Evolutionary conservation across 768 basidiomycete genomes (phyloP).

Genomic region (Amanita muscaria): DNA sequence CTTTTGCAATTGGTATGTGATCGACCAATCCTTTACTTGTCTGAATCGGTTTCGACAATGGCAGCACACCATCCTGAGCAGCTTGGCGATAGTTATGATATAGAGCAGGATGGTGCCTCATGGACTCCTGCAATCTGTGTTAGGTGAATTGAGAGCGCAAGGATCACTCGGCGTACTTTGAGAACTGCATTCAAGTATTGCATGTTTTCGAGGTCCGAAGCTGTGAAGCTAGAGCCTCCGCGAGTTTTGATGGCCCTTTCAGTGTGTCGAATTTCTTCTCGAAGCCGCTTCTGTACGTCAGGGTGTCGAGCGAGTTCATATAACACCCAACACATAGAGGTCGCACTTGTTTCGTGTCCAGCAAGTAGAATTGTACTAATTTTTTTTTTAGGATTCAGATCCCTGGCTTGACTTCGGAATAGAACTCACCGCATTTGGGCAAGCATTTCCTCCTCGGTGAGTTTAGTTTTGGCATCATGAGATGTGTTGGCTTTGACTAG

Average conservation of each 20-base stretch:
- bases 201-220: too few species aligned
- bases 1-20: slow-evolving; percentile 40
- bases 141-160: background rate
- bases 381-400: background rate
- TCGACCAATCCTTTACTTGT: slow-evolving; percentile 34
- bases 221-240: slow-evolving; percentile 35
- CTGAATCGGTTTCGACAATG: slow-evolving; percentile 45
- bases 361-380: slow-evolving; percentile 40
- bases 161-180: slow-evolving; percentile 32
- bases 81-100: slow-evolving; percentile 47
- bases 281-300: slow-evolving; percentile 49
- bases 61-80: slow-evolving; percentile 45
- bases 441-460: slow-evolving; percentile 33
- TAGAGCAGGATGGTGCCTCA: slow-evolving; percentile 46
- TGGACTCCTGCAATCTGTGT: slow-evolving; percentile 29
- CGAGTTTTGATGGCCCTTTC: slow-evolving; percentile 26
- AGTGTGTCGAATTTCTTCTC: slow-evolving; percentile 45
- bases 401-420: background rate
- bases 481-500: slow-evolving; percentile 39
- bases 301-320: slow-evolving; percentile 53
- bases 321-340: slow-evolving; percentile 50
- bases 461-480: slow-evolving; percentile 23
- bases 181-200: too few species aligned
- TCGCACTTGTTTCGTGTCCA: slow-evolving; percentile 57
- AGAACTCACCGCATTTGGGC: slow-evolving; percentile 28